A percentile compares a stretch with the other conserved stretches of the same genome.
These are phyloP conservation scores for Penicillium cinerascens DNA, from an alignment of 495 filamentous ascomycete species.

Conservation along the genomic window DNA sequence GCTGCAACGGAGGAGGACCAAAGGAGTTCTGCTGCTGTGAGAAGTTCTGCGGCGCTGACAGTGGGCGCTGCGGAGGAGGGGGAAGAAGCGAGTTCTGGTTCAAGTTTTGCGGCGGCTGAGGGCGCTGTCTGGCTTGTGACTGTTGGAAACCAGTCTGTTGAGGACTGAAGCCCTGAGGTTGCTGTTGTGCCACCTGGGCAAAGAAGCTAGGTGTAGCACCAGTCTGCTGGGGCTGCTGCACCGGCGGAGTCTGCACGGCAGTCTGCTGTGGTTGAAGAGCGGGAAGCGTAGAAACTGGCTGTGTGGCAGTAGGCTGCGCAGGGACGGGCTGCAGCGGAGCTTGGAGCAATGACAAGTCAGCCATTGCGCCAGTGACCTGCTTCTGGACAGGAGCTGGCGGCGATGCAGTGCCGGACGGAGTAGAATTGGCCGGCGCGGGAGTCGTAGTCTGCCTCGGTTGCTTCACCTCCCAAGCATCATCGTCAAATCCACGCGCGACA, in stretches of 20 bases:
- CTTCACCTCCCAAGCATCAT: conserved; percentile 97
- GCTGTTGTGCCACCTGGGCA: conserved; percentile 42
- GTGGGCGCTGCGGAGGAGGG: conserved; percentile 76
- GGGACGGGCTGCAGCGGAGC: conserved; percentile 73
- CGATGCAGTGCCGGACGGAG: conserved; percentile 34
- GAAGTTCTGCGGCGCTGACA: conserved; percentile 85
- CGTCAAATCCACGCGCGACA: conserved; percentile 71
- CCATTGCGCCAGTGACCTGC: conserved; percentile 65
- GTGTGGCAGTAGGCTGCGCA: conserved; percentile 44
- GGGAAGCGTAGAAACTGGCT: conserved; percentile 22
- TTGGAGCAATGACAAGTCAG: conserved; percentile 73
- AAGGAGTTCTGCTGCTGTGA: conserved; percentile 69
- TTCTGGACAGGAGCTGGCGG: conserved; percentile 43
- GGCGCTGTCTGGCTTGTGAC: conserved; percentile 62
- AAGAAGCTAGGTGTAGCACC: conserved; percentile 52
- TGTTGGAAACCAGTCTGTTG: conserved; percentile 47
- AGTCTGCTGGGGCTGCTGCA: conserved; percentile 52
- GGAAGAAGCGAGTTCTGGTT: conserved; percentile 67
- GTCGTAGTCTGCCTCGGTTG: conserved; percentile 62
- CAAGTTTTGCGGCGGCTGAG: conserved; percentile 62
- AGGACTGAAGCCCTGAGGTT: conserved; percentile 30
- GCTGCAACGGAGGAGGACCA: conserved; percentile 69
- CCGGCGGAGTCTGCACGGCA: conserved; percentile 45
- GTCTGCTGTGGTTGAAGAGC: conserved; percentile 44
- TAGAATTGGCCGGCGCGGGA: conserved; percentile 25